These are phyloP conservation scores for Clausena lansium DNA, from an alignment of 345 rosid genomes.

Conservation along the genomic window DNA sequence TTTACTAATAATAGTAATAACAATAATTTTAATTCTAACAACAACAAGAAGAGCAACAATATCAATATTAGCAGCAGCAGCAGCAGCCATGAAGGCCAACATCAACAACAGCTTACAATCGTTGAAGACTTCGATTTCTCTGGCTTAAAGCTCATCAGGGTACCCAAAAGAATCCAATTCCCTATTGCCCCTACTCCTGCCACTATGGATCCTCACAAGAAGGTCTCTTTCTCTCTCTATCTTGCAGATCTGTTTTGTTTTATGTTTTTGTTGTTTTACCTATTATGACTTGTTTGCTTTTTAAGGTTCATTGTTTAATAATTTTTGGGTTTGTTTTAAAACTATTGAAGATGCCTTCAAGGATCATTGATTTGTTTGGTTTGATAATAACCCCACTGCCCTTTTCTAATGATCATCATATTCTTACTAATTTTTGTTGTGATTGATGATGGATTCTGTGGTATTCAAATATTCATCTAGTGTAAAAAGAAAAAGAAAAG, in stretches of 20 bases:
- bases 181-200: background rate
- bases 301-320: background rate
- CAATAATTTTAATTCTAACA: background rate
- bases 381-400: background rate
- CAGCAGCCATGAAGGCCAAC: constrained; percentile 13
- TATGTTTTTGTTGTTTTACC: background rate
- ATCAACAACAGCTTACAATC: constrained; percentile 6
- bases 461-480: background rate
- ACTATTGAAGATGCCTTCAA: background rate
- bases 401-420: background rate
- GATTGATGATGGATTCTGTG: background rate
- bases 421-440: background rate
- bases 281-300: background rate
- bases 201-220: constrained; percentile 71
- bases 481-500: background rate
- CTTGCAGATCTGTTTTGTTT: background rate
- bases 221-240: constrained; percentile 44
- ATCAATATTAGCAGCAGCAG: background rate
- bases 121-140: constrained; percentile 57
- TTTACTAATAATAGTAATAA: background rate
- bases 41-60: background rate
- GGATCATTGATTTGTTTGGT: background rate
- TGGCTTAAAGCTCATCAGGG: constrained; percentile 43
- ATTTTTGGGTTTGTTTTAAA: background rate
- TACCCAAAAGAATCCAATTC: constrained; percentile 53